These are phyloP conservation scores for Clitopilus passeckerianus DNA, from an alignment of 768 basidiomycete genomes.

Conservation along the genomic window DNA sequence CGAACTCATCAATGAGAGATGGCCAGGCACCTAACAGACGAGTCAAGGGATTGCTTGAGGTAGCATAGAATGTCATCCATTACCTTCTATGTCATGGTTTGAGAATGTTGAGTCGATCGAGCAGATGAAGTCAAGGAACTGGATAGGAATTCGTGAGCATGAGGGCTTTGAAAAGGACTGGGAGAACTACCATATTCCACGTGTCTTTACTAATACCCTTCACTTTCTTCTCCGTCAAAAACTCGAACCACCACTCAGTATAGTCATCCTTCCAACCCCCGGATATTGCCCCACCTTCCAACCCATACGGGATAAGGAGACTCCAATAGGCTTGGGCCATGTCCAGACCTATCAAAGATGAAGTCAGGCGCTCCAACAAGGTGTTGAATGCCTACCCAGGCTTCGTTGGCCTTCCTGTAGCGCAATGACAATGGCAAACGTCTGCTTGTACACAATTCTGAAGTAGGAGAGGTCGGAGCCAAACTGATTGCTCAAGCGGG, in stretches of 20 bases:
- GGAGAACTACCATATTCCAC: slow-evolving; percentile 68
- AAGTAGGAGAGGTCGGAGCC: slow-evolving; percentile 68
- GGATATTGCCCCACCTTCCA: slow-evolving; percentile 58
- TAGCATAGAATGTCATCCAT: slow-evolving; percentile 8
- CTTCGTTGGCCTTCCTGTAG: slow-evolving; percentile 74
- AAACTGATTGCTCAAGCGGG: slow-evolving; percentile 52
- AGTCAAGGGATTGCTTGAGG: slow-evolving; percentile 6
- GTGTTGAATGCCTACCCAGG: slow-evolving; percentile 39
- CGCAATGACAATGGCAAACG: slow-evolving; percentile 82
- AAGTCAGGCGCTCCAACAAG: neutral
- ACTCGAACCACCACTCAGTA: slow-evolving; percentile 77
- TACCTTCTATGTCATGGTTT: slow-evolving; percentile 76
- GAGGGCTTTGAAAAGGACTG: neutral
- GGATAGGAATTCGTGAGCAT: slow-evolving; percentile 3
- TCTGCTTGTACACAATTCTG: slow-evolving; percentile 70
- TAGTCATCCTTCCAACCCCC: slow-evolving; percentile 63
- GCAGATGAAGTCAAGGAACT: slow-evolving; percentile 80
- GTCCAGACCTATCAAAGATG: slow-evolving; percentile 45
- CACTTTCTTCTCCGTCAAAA: slow-evolving; percentile 53
- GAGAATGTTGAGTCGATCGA: slow-evolving; percentile 68
- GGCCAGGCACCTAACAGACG: slow-evolving; percentile 70
- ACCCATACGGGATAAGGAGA: slow-evolving; percentile 70
- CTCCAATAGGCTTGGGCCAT: slow-evolving; percentile 75
- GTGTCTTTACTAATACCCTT: slow-evolving; percentile 87
- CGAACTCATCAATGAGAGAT: slow-evolving; percentile 82